Base-by-base conservation (phyloP, 176 grass and related monocot genomes). In the Zizania latifolia region DNA sequence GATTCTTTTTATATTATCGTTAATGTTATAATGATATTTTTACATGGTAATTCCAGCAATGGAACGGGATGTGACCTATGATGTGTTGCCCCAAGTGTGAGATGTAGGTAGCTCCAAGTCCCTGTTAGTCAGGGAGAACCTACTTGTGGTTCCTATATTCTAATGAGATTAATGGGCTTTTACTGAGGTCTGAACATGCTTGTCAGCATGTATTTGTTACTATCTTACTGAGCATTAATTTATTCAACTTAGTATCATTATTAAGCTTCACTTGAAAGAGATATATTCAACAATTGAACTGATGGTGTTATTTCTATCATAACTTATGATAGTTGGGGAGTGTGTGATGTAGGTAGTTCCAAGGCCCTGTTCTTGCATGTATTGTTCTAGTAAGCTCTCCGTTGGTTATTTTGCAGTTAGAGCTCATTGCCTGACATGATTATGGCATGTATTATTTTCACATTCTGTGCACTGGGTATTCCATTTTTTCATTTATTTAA, bases 131-230 rank as follows among this genome's bases (percentile, higher is more conserved):
- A 82, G 65, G 82, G 65, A 83, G 74, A 84, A 84, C 82, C 73
- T 84, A 84, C 82, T 84, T 84, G 82, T 64, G n/a, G 19, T 32
- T 53, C 73, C 64, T 62, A 54, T 65, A 71, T 70, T 84, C 14
- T 28, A 71, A 77, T 77, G 82, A 71, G 7, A 33, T 84, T 8
- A 10, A 24, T 54, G 32, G 81, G 56, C 65, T 8, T 60, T 70
- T 44, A 33, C 64, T 59, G 36, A 58, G 19, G 50, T 79, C 29
- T 31, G 19, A 57, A 15, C 13, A 3, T 66, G 0, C 13, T 40
- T 66, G 0, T 39, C 7, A 64, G 31, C 7, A 62, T 19, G 19
- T 36, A 29, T 7, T 37, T 65, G n/a, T 38, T 65, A 3, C 11
- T 2, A 24, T 12, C 13, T 65, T 21, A 23, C 23, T 40, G 5